Evolutionary conservation across 768 basidiomycete genomes (phyloP), one percentile per base, ranked within the genome.

Genomic region (Lenzites betulinus): DNA sequence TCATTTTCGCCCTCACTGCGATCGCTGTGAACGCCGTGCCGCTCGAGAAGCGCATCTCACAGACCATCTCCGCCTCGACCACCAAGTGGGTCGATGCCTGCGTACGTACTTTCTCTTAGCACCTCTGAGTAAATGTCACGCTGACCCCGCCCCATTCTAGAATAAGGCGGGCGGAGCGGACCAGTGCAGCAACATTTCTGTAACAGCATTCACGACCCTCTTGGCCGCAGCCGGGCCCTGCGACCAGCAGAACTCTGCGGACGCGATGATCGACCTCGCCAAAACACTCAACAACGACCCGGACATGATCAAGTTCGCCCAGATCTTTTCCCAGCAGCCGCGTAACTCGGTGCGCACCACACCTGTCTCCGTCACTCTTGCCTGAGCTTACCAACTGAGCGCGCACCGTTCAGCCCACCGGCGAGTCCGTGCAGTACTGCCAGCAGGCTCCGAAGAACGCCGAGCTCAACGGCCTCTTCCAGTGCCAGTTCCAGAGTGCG

Each of bases 251-350:
- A 66, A 83, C 64, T 74, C 75, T 6, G 82, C 80, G 3, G 82
- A 83, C 57, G 43, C 55, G 3, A 83, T 83, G 82, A 71, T 83
- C 58, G 74, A 79, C 66, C 77, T 86, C 18, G 79, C 71, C 54
- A 77, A 79, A 65, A 66, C 72, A 16, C 78, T 84, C 46, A 76
- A 77, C 48, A 81, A 77, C 49, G 66, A 80, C 65, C 54, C 75
- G 0, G 64, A 76, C 25, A 82, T 83, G 81, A 83, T 85, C 69
- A 70, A 58, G 30, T 67, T 80, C 36, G 73, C 84, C 1, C 83
- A 84, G 65, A 75, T 85, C 41, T 86, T 83, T 59, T 74, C 66
- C 2, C 83, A 86, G 70, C 85, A 85, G 71, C 80, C 84, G 0
- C 78, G 84, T 48, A 85, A 85, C 69, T 75, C 81, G 23, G 79